Conservation (phyloP, 371 early-diverging fungal genomes). For the Batkoa obscura region DNA sequence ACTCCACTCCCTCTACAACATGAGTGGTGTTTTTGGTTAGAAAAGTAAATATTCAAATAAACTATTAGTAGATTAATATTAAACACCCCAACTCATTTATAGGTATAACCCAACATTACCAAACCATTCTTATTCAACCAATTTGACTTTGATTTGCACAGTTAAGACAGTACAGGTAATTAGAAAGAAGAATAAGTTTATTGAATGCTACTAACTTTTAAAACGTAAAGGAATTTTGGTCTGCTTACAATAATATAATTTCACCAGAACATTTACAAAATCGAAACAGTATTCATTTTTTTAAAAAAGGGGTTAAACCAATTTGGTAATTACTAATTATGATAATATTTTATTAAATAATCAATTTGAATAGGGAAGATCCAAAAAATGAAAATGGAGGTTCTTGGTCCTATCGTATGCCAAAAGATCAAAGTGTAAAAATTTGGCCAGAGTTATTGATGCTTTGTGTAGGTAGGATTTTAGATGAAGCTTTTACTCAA, state of each 20-base stretch:
- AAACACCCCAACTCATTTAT: background rate
- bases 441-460: constrained; percentile 37
- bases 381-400: constrained; percentile 56
- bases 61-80: constrained; percentile 8
- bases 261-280: constrained; percentile 10
- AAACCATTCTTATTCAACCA: constrained; percentile 32
- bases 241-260: constrained; percentile 9
- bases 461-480: constrained; percentile 32
- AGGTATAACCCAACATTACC: constrained; percentile 29
- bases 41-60: constrained; percentile 23
- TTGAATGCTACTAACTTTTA: background rate
- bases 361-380: constrained; percentile 45
- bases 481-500: constrained; percentile 23
- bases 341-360: constrained; percentile 21
- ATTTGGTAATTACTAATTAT: constrained; percentile 23
- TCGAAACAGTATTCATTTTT: constrained; percentile 8
- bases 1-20: constrained; percentile 20
- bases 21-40: constrained; percentile 44
- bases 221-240: constrained; percentile 9
- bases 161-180: constrained; percentile 37
- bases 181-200: constrained; percentile 9
- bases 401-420: constrained; percentile 41
- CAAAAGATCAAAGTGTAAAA: constrained; percentile 23
- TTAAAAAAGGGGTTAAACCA: constrained; percentile 10
- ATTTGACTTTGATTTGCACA: constrained; percentile 29